phyloP scores from a whole-genome alignment of 805 yeast species.

The Nakazawaea pomicola region DNA sequence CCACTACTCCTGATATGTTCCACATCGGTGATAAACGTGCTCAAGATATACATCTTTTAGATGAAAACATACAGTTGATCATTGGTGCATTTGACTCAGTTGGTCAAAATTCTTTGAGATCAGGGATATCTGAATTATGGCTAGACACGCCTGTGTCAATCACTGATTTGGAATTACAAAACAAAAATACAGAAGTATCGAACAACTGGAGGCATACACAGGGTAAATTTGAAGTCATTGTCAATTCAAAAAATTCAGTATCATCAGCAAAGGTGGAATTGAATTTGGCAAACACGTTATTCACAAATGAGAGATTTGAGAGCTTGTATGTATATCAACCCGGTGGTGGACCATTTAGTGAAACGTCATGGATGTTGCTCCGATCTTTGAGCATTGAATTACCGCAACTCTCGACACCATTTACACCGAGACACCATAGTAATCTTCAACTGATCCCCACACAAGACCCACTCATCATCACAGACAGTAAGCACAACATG shows the following conservation, averaged over 20 bases:
- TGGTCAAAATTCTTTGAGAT: background rate
- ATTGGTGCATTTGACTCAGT: constrained; percentile 10
- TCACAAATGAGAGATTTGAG: constrained; percentile 17
- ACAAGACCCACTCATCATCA: constrained; percentile 32
- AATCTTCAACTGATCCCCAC: too few relatives aligned
- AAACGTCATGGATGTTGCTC: background rate
- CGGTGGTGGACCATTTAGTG: constrained; percentile 6
- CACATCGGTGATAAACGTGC: background rate
- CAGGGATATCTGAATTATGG: constrained; percentile 9
- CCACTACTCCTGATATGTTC: constrained; percentile 5
- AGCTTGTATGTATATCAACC: constrained; percentile 3
- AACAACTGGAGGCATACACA: constrained; percentile 7
- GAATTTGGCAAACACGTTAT: constrained; percentile 16
- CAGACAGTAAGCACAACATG: constrained; percentile 52
- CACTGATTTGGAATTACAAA: background rate
- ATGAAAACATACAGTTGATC: constrained; percentile 4
- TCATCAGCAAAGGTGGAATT: too few relatives aligned
- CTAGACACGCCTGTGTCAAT: background rate
- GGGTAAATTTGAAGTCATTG: background rate
- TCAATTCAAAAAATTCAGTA: too few relatives aligned
- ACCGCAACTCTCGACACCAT: background rate
- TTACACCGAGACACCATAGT: too few relatives aligned
- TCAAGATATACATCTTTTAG: background rate
- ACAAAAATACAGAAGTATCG: background rate
- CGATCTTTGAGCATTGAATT: background rate